phyloP scores from a whole-genome alignment of 129 eudicot genomes.

The Flaveria trinervia region DNA sequence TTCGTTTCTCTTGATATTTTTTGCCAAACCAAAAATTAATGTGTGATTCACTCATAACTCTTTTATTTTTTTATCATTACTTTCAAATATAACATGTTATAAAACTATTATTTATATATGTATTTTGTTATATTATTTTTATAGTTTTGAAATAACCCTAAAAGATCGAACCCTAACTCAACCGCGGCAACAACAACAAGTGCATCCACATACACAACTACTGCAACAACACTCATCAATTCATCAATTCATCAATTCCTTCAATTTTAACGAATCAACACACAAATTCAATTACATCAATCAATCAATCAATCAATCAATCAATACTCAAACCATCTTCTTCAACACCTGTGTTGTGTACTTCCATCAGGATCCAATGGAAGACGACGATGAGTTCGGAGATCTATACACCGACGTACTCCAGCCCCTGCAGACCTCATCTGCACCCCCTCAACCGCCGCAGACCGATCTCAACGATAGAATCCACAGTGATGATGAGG shows the following conservation, averaged over 20 bases:
- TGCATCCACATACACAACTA: constrained; percentile 13
- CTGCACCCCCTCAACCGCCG: constrained; percentile 20
- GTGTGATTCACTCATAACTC: too few relatives aligned
- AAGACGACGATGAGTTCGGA: constrained; percentile 99
- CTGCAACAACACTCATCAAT: neutral
- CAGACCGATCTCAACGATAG: constrained; percentile 59
- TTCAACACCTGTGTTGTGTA: constrained; percentile 13
- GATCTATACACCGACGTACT: constrained; percentile 96
- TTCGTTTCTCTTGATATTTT: too few relatives aligned
- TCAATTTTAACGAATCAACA: constrained; percentile 5
- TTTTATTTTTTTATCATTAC: too few relatives aligned
- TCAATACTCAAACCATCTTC: constrained; percentile 13
- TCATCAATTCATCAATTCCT: constrained; percentile 2
- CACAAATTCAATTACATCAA: neutral
- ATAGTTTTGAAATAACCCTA: constrained; percentile 21
- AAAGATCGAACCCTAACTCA: constrained; percentile 35
- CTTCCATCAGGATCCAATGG: constrained; percentile 50
- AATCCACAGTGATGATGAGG: constrained; percentile 57
- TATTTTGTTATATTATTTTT: neutral
- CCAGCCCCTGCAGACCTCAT: constrained; percentile 47
- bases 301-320: neutral
- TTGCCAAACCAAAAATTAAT: too few relatives aligned
- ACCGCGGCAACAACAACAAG: constrained; percentile 4
- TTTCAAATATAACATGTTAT: too few relatives aligned
- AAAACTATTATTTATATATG: too few relatives aligned